Conservation (phyloP, 768 basidiomycete species). For the Botryobasidium botryosum region DNA sequence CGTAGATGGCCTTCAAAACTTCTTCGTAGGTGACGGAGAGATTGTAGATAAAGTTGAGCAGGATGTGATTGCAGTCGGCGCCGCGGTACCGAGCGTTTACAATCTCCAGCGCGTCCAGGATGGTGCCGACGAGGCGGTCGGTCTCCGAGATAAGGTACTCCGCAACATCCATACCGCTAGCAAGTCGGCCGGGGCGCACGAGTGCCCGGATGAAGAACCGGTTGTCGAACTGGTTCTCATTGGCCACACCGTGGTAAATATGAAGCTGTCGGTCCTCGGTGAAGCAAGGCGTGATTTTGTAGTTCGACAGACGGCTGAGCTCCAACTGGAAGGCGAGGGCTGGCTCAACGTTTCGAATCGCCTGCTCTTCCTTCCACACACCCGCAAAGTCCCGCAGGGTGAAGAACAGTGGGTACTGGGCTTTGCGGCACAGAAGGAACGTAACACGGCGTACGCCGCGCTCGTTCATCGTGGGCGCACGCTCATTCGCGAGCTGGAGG, state of each 20-base stretch:
- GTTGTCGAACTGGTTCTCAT: slow-evolving; percentile 93
- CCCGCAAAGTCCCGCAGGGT: slow-evolving; percentile 64
- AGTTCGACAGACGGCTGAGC: slow-evolving; percentile 88
- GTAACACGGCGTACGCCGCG: slow-evolving; percentile 88
- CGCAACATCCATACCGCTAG: slow-evolving; percentile 84
- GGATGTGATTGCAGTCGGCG: slow-evolving; percentile 96
- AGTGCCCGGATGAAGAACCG: slow-evolving; percentile 97
- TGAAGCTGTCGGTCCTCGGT: slow-evolving; percentile 96
- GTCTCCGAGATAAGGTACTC: slow-evolving; percentile 98
- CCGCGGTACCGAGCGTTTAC: slow-evolving; percentile 78
- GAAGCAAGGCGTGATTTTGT: slow-evolving; percentile 90
- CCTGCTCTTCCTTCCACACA: slow-evolving; percentile 82
- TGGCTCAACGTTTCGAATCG: slow-evolving; percentile 96
- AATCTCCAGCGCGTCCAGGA: slow-evolving; percentile 89
- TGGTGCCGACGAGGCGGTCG: slow-evolving; percentile 83
- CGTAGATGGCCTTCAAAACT: slow-evolving; percentile 91
- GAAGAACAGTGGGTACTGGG: slow-evolving; percentile 88
- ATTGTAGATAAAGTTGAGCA: slow-evolving; percentile 98
- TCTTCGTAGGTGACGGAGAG: slow-evolving; percentile 92
- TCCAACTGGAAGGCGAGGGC: slow-evolving; percentile 97
- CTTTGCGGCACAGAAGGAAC: slow-evolving; percentile 77
- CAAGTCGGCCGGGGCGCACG: slow-evolving; percentile 85
- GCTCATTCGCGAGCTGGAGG: slow-evolving; percentile 51
- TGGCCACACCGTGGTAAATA: slow-evolving; percentile 89
- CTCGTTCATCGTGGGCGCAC: slow-evolving; percentile 38